Conservation (phyloP, 495 filamentous ascomycete genomes). For the Hypoxylon subgilvum region DNA sequence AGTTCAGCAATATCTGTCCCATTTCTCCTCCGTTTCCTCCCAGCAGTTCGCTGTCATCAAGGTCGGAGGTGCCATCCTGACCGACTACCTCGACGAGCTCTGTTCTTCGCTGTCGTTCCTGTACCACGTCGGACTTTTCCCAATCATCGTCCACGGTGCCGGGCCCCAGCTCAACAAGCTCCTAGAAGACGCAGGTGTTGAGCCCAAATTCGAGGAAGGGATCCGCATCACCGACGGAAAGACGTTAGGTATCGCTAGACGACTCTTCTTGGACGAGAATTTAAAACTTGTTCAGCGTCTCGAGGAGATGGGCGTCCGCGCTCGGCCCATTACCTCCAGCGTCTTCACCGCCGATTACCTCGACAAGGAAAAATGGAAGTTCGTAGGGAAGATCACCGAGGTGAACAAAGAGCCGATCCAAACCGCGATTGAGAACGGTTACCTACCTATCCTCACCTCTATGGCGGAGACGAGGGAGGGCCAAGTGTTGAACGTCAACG, state of each 20-base stretch:
- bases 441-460: constrained; percentile 91
- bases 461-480: constrained; percentile 95
- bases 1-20: constrained; percentile 96
- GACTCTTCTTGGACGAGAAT: constrained; percentile 95
- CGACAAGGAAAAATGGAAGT: constrained; percentile 90
- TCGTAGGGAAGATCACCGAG: constrained; percentile 92
- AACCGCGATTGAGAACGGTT: constrained; percentile 88
- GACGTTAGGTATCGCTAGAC: constrained; percentile 86
- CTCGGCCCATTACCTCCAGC: constrained; percentile 88
- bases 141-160: constrained; percentile 94
- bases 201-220: constrained; percentile 95
- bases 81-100: constrained; percentile 88
- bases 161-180: constrained; percentile 96
- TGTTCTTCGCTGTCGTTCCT: constrained; percentile 89
- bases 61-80: constrained; percentile 96
- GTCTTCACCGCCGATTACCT: constrained; percentile 96
- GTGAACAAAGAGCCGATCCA: constrained; percentile 92
- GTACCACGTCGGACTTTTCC: constrained; percentile 93
- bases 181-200: constrained; percentile 88
- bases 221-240: constrained; percentile 96
- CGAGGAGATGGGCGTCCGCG: constrained; percentile 88
- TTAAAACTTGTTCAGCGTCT: constrained; percentile 91
- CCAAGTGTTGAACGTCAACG: constrained; percentile 96
- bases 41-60: constrained; percentile 99
- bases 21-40: constrained; percentile 95